These are phyloP conservation scores for Gliomastix tumulicola DNA, from an alignment of 2,329 filamentous ascomycete species.

Conservation along the genomic window DNA sequence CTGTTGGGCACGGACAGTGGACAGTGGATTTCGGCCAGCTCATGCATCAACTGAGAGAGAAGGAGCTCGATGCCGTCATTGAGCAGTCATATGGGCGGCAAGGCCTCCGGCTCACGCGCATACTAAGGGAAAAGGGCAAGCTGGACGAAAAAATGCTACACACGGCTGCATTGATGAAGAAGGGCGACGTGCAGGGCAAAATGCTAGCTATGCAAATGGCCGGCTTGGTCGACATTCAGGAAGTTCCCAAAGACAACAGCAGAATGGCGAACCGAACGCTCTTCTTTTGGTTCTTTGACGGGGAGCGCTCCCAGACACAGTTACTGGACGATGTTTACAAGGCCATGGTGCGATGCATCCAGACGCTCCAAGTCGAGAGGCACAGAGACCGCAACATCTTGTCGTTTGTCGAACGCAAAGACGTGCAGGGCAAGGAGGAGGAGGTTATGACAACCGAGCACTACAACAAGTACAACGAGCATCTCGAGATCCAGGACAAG, in stretches of 20 bases:
- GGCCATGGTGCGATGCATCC: constrained; percentile 76
- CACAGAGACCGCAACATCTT: constrained; percentile 66
- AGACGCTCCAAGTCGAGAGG: constrained; percentile 72
- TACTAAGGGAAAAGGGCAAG: constrained; percentile 81
- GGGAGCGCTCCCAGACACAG: constrained; percentile 60
- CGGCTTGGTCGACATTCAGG: constrained; percentile 85
- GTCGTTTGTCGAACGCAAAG: constrained; percentile 74
- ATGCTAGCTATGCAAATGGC: constrained; percentile 80
- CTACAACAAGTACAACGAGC: constrained; percentile 52
- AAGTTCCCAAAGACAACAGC: constrained; percentile 83
- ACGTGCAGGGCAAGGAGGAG: constrained; percentile 79
- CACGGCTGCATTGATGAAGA: constrained; percentile 73
- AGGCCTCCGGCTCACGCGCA: constrained; percentile 76
- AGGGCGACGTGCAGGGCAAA: constrained; percentile 76
- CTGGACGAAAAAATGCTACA: constrained; percentile 90
- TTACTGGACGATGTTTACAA: constrained; percentile 82
- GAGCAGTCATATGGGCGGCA: constrained; percentile 68
- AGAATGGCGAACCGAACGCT: constrained; percentile 77
- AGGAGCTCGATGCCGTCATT: constrained; percentile 77
- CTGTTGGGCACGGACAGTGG: constrained; percentile 64
- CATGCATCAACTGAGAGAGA: constrained; percentile 61
- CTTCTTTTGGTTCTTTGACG: constrained; percentile 89
- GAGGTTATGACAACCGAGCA: constrained; percentile 71
- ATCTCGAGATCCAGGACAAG: constrained; percentile 61
- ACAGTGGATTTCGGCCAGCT: constrained; percentile 75